Evolutionary conservation across 2,329 filamentous ascomycete species (phyloP).

Genomic region (Bretziella fagacearum): DNA sequence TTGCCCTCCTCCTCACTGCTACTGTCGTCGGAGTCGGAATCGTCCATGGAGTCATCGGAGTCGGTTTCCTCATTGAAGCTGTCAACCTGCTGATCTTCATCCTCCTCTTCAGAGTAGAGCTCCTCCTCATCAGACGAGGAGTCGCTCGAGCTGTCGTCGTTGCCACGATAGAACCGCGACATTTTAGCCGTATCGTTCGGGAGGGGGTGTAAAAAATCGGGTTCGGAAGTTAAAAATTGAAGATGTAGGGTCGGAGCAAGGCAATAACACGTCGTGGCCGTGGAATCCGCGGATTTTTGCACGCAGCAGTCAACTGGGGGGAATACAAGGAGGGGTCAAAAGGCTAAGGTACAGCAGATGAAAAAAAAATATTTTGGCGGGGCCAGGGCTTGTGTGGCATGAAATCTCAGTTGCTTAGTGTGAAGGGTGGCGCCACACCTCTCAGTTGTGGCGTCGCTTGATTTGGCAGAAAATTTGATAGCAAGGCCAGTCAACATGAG

Average conservation of each 20-base stretch:
- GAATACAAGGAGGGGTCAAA: conserved; percentile 14
- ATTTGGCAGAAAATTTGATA: background rate
- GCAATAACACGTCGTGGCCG: conserved; percentile 13
- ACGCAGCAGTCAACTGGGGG: background rate
- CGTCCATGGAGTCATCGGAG: conserved; percentile 32
- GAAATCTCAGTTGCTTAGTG: conserved; percentile 10
- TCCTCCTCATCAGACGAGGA: conserved; percentile 93
- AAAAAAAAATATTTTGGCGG: conserved; percentile 15
- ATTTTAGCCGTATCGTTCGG: conserved; percentile 27
- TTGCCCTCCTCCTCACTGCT: conserved; percentile 48
- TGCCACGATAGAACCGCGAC: conserved; percentile 95
- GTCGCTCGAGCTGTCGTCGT: conserved; percentile 84
- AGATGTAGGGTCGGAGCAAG: conserved; percentile 13
- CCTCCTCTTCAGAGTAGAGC: conserved; percentile 68
- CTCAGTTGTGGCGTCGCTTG: background rate
- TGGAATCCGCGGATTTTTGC: conserved; percentile 13
- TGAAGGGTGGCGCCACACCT: background rate
- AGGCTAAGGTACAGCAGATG: conserved; percentile 10
- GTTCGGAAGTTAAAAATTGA: background rate
- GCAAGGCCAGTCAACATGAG: background rate
- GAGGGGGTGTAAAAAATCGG: background rate
- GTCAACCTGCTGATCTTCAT: conserved; percentile 33
- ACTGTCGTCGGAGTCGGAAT: conserved; percentile 32
- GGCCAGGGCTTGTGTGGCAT: conserved; percentile 16
- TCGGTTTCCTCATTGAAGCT: conserved; percentile 33